These are phyloP conservation scores for Cercospora brassicicola DNA, from an alignment of 2,329 filamentous ascomycete species.

Conservation along the genomic window DNA sequence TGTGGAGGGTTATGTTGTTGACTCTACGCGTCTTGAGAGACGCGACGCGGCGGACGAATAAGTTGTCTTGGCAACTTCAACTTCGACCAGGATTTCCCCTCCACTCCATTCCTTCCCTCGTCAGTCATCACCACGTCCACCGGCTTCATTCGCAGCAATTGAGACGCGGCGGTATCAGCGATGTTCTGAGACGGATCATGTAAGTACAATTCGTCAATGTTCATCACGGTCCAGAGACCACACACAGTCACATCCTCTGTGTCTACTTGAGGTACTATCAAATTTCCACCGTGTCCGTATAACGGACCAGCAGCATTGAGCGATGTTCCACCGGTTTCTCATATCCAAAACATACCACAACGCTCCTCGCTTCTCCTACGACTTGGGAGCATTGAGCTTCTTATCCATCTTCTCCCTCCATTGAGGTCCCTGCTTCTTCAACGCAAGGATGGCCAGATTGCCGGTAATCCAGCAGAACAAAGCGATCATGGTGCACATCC, in stretches of 20 bases:
- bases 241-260: neutral
- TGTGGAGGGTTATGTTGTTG: neutral
- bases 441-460: constrained; percentile 30
- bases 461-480: constrained; percentile 32
- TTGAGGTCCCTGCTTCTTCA: constrained; percentile 34
- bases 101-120: neutral
- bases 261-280: neutral
- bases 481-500: constrained; percentile 64
- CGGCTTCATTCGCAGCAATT: neutral
- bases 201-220: neutral
- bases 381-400: constrained; percentile 24
- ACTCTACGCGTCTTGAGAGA: neutral
- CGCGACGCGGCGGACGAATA: neutral
- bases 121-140: neutral
- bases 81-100: neutral
- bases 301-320: neutral
- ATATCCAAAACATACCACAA: neutral
- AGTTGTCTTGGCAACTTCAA: neutral
- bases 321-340: neutral
- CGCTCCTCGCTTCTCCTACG: neutral
- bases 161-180: neutral
- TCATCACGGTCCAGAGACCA: neutral
- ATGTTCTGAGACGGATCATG: neutral
- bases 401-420: constrained; percentile 35
- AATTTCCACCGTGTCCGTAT: neutral